Conservation (phyloP, 148 eudicot genomes). For the Silene conica region DNA sequence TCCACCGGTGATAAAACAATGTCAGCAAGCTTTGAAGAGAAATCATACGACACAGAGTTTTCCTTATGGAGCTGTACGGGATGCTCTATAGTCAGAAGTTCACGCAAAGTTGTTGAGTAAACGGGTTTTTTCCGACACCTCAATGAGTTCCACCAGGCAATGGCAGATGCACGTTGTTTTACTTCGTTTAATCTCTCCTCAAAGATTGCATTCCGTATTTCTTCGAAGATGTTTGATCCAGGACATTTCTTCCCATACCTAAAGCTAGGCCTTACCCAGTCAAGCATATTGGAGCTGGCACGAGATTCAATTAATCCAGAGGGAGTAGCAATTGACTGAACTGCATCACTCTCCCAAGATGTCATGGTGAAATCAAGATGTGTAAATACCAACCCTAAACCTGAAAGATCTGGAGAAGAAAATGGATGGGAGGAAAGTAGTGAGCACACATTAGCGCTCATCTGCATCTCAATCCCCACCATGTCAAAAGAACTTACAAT, state of each 20-base stretch:
- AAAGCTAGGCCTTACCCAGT: constrained; percentile 33
- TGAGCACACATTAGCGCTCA: constrained; percentile 77
- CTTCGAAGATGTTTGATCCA: constrained; percentile 79
- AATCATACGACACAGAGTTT: constrained; percentile 37
- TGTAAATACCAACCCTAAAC: constrained; percentile 74
- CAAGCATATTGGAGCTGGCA: constrained; percentile 25
- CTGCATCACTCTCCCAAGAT: constrained; percentile 97
- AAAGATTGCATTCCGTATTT: constrained; percentile 65
- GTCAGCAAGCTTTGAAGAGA: constrained; percentile 77
- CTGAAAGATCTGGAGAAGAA: constrained; percentile 61
- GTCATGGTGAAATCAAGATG: constrained; percentile 77
- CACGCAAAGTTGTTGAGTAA: constrained; percentile 58
- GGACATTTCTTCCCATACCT: constrained; percentile 35
- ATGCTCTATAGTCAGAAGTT: constrained; percentile 56
- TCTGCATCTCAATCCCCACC: constrained; percentile 74
- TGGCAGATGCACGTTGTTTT: constrained; percentile 66
- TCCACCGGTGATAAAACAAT: constrained; percentile 86
- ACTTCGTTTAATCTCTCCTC: constrained; percentile 74
- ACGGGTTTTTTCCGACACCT: constrained; percentile 73
- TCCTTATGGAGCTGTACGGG: constrained; percentile 49
- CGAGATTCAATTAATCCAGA: constrained; percentile 65
- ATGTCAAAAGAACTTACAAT: constrained; percentile 96
- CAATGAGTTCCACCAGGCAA: constrained; percentile 98
- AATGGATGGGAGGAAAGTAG: constrained; percentile 51
- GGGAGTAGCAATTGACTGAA: constrained; percentile 83